Percentiles rank a stretch among this genome's conserved stretches.
Evolutionary conservation across 2,329 filamentous ascomycete genomes (phyloP).

Genomic region (Fusarium sp.): DNA sequence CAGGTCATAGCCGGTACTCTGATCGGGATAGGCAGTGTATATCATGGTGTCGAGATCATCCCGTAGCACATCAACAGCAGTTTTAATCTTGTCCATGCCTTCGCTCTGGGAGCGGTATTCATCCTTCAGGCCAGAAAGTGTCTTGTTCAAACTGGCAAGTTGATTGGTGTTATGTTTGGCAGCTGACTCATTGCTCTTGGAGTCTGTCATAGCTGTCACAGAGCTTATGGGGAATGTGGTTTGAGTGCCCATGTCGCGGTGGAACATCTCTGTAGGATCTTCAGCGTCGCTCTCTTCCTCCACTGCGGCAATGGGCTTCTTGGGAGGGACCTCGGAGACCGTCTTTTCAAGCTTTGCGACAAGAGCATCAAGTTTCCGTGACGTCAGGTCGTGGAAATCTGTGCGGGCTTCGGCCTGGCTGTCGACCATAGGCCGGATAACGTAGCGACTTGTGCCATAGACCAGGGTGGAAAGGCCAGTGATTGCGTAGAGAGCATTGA

Average conservation of each 20-base stretch:
- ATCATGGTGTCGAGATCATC: conserved; percentile 75
- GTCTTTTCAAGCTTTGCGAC: conserved; percentile 65
- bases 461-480: conserved; percentile 70
- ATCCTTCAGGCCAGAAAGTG: conserved; percentile 58
- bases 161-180: conserved; percentile 57
- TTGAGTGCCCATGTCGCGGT: conserved; percentile 84
- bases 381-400: conserved; percentile 64
- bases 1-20: conserved; percentile 55
- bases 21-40: conserved; percentile 57
- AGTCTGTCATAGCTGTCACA: conserved; percentile 21
- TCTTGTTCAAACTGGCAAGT: conserved; percentile 58
- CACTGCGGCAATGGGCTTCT: conserved; percentile 38
- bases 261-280: conserved; percentile 82
- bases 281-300: conserved; percentile 62
- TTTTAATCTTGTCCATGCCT: conserved; percentile 64
- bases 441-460: conserved; percentile 78
- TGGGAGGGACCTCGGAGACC: conserved; percentile 71
- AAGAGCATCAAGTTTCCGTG: conserved; percentile 59
- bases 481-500: conserved; percentile 70
- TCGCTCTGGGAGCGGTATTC: conserved; percentile 60
- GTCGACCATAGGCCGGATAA: conserved; percentile 73
- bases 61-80: conserved; percentile 68
- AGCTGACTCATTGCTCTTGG: conserved; percentile 43
- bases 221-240: conserved; percentile 63
- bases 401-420: conserved; percentile 63